phyloP scores from a whole-genome alignment of 2,329 filamentous ascomycete species.

The Penicillium sp. region DNA sequence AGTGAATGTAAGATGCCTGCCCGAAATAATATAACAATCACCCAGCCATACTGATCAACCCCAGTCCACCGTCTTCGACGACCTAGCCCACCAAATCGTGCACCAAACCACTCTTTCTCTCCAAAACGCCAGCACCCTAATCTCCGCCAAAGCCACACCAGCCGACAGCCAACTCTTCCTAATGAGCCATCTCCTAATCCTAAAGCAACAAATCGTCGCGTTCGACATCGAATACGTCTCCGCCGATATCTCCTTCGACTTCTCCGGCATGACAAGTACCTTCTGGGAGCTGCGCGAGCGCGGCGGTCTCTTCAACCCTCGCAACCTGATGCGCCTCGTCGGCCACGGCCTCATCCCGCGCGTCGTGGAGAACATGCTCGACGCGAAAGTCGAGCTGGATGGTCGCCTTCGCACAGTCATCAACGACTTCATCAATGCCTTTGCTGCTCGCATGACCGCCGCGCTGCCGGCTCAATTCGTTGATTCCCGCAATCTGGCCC shows the following conservation, averaged over 20 bases:
- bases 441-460: slow-evolving; percentile 50
- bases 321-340: slow-evolving; percentile 53
- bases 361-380: slow-evolving; percentile 63
- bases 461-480: slow-evolving; percentile 35
- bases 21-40: neutral
- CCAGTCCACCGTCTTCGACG: slow-evolving; percentile 59
- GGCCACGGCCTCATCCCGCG: slow-evolving; percentile 53
- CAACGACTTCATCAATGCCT: slow-evolving; percentile 56
- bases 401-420: slow-evolving; percentile 54
- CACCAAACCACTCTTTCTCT: slow-evolving; percentile 81
- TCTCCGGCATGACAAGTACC: slow-evolving; percentile 56
- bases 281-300: slow-evolving; percentile 60
- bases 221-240: slow-evolving; percentile 79
- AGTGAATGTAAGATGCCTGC: slow-evolving; percentile 47
- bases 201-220: slow-evolving; percentile 91
- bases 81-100: slow-evolving; percentile 71
- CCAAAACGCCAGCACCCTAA: slow-evolving; percentile 62
- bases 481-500: slow-evolving; percentile 32
- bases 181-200: slow-evolving; percentile 83
- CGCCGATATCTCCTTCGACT: slow-evolving; percentile 58
- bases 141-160: slow-evolving; percentile 54
- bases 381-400: slow-evolving; percentile 61
- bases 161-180: slow-evolving; percentile 82
- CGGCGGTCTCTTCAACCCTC: slow-evolving; percentile 57
- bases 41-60: slow-evolving; percentile 11